Percentiles rank a stretch among this genome's conserved stretches.
phyloP scores from a whole-genome alignment of 1,284 basidiomycete genomes.

The Ceratobasidium sp. region DNA sequence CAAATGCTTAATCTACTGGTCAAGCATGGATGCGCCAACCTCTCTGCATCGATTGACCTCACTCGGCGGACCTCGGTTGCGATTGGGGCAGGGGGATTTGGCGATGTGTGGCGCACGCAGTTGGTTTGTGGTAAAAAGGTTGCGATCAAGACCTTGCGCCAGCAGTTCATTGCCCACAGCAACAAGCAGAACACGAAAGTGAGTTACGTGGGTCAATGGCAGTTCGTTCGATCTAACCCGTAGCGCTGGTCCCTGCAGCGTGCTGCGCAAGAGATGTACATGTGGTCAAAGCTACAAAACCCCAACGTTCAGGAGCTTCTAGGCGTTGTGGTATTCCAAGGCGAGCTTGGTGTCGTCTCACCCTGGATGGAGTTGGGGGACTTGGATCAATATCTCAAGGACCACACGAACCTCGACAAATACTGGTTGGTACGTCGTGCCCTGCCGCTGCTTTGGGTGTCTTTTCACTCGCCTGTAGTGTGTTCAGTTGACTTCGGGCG shows the following conservation, averaged over 20 bases:
- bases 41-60: neutral
- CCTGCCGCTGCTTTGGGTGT: neutral
- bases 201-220: neutral
- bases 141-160: neutral
- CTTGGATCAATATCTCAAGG: neutral
- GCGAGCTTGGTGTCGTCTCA: neutral
- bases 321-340: neutral
- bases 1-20: neutral
- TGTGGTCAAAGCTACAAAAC: neutral
- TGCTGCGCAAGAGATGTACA: neutral
- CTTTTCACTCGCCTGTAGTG: neutral
- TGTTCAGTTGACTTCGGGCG: neutral
- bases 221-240: neutral
- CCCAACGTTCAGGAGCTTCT: neutral
- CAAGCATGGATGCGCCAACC: neutral
- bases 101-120: neutral
- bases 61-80: neutral
- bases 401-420: neutral
- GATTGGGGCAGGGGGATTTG: neutral
- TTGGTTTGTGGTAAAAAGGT: neutral
- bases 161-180: neutral
- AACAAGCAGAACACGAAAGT: neutral
- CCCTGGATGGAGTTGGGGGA: neutral
- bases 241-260: neutral
- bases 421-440: neutral